Base-by-base conservation (phyloP, 345 rosid species). In the Mallotus nudiflorus region DNA sequence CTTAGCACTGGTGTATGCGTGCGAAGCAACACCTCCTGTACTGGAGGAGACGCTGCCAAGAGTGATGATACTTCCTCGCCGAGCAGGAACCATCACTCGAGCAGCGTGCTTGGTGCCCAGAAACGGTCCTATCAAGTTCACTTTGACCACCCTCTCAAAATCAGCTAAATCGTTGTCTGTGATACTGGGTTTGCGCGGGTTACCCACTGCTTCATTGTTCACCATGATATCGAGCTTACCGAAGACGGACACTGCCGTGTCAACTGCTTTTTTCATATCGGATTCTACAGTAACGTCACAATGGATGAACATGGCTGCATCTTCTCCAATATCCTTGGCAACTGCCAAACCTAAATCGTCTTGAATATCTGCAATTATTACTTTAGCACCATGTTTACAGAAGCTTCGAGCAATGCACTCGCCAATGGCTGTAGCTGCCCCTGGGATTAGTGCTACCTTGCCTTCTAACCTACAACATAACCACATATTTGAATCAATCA, bases 201-300 rank as follows among this genome's bases (percentile, higher is more conserved):
- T 29, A 1, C 29, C 59, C 0, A 42, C 49, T 13, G 70, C 85
- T 5, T 82, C 85, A 5, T 81, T 81, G 39, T 75, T 75, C 24
- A 78, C 67, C 82, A 81, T 78, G 8, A 81, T 66, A 10, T 81
- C 85, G 0, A 81, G 80, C 58, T 81, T 81, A 13, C 82, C 82
- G 6, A 64, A 59, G 19, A 1, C 33, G 0, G 77, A 59, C 0
- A 81, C 54, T 0, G 77, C 70, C 4, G 40, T 35, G 15, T 82
- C 60, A 0, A 78, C 62, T 0, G 73, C 70, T 7, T 55, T 54
- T 62, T 60, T 9, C 0, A 77, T 16, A 0, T 72, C 70, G 3
- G 16, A 19, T 29, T 75, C 75, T 0, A 37, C 29, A 1, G 67
- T 25, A 0, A 65, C 67, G 16, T 75, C 75, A 6, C 75, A 75